phyloP scores from a whole-genome alignment of 1,139 yeast species.

The Candida gigantensis region DNA sequence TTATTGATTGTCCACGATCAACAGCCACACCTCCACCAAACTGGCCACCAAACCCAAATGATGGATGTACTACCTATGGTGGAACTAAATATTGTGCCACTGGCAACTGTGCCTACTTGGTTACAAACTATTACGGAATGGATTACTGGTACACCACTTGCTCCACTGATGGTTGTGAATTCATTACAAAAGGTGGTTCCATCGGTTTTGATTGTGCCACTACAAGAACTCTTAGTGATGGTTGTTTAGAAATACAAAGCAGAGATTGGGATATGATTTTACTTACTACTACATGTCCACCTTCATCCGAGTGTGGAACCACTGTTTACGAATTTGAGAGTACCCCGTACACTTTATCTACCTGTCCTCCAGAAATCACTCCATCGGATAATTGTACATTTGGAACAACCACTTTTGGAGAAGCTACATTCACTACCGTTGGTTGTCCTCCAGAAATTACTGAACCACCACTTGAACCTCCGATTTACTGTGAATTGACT shows the following conservation, averaged over 20 bases:
- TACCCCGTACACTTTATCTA: not conserved
- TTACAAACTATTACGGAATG: not conserved
- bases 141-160: constrained; percentile 1
- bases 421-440: too few relatives aligned
- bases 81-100: not conserved
- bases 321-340: not conserved
- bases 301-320: not conserved
- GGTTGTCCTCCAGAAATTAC: too few relatives aligned
- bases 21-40: not conserved
- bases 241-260: constrained; percentile 1
- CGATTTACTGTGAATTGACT: constrained; percentile 3
- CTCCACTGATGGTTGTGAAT: constrained; percentile 2
- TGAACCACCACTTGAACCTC: constrained; percentile 2
- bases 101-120: constrained; percentile 1
- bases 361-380: not conserved
- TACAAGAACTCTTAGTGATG: not conserved
- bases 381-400: not conserved
- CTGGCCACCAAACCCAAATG: constrained; percentile 4
- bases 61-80: not conserved
- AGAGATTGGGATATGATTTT: constrained; percentile 1
- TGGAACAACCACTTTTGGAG: not conserved
- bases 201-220: constrained; percentile 4
- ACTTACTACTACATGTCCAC: constrained; percentile 2
- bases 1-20: not conserved
- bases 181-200: not conserved